These are phyloP conservation scores for Colletotrichum melonis DNA, from an alignment of 2,329 filamentous ascomycete genomes.

Conservation along the genomic window DNA sequence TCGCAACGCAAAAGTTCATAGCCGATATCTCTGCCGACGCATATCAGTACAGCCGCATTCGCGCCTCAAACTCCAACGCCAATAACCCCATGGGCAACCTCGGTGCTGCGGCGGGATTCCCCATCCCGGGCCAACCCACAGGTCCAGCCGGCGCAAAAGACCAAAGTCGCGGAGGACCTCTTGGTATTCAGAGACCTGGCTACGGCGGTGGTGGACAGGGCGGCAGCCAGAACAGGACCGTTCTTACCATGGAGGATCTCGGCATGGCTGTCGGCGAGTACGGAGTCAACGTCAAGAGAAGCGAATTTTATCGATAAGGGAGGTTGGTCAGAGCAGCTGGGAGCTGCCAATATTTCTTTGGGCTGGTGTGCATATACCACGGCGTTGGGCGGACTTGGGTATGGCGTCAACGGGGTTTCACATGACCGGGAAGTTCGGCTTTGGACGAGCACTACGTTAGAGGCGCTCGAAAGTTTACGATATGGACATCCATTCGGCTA, in stretches of 20 bases:
- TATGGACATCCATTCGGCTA: background rate
- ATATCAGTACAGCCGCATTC: constrained; percentile 97
- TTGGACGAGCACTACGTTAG: background rate
- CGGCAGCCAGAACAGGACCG: constrained; percentile 88
- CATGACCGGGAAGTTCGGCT: background rate
- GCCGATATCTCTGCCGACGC: constrained; percentile 97
- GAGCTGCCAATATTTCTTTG: background rate
- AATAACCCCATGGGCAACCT: constrained; percentile 94
- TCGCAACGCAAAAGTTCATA: constrained; percentile 99
- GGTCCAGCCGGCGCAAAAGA: constrained; percentile 69
- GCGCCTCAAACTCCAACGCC: constrained; percentile 86
- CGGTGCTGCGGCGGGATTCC: constrained; percentile 78
- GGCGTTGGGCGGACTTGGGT: constrained; percentile 26
- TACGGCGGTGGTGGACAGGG: constrained; percentile 91
- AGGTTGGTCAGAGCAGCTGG: background rate
- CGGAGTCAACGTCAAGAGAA: constrained; percentile 95
- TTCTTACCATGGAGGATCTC: constrained; percentile 97
- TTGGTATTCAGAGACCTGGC: constrained; percentile 81
- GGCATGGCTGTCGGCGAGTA: constrained; percentile 99
- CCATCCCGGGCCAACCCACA: constrained; percentile 70
- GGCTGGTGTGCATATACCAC: constrained; percentile 25
- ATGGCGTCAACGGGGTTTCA: constrained; percentile 29
- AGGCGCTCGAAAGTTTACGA: background rate
- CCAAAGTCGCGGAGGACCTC: constrained; percentile 67
- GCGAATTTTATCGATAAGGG: constrained; percentile 89